Base-by-base conservation (phyloP, 768 basidiomycete genomes). In the Pulveroboletus ravenelii region DNA sequence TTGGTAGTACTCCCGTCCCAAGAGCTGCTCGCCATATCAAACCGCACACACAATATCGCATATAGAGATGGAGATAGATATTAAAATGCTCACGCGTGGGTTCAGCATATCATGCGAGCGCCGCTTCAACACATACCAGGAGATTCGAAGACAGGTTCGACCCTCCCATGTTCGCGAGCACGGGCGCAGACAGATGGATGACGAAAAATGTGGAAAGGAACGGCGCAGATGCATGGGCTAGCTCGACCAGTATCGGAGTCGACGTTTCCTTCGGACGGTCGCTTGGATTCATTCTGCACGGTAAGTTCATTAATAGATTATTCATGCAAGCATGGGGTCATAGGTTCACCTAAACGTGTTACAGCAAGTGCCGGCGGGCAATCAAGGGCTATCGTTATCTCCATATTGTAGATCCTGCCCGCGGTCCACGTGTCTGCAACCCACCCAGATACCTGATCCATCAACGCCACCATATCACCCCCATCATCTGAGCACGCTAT, bases 1-100 rank as follows among this genome's bases (percentile, higher is more conserved):
- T 62, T 93, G 89, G 65, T 94, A 93, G 68, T 90, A 91, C 68
- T 91, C 90, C 47, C 90, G 72, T 10, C 89, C 88, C 12, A 94
- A 73, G 39, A 93, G 72, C 35, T 35, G 15, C 34, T 15, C 14
- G 15, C 6, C 15, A 8, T 15, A 13, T 13, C 12, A 32, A 5
- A 13, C 10, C 5, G 12, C 12, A 13, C 32, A 13, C 32, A 13
- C 10, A 5, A 32, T 32, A 12, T 32, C 10, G 6, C 10, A 12
- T 32, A 3, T 15, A 15, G 5, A 15, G 14, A 15, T 12, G 10
- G 6, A 35, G 34, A 15, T 35, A 3, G 34, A n/a, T n/a, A n/a
- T n/a, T n/a, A n/a, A 15, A 15, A 34, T 34, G 14, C 1, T 13
- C 17, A 9, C n/a, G 31, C 10, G 32, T 32, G 32, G 6, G 37